These are phyloP conservation scores for Epichloe aotearoae DNA, from an alignment of 2,329 filamentous ascomycete genomes.

Conservation along the genomic window DNA sequence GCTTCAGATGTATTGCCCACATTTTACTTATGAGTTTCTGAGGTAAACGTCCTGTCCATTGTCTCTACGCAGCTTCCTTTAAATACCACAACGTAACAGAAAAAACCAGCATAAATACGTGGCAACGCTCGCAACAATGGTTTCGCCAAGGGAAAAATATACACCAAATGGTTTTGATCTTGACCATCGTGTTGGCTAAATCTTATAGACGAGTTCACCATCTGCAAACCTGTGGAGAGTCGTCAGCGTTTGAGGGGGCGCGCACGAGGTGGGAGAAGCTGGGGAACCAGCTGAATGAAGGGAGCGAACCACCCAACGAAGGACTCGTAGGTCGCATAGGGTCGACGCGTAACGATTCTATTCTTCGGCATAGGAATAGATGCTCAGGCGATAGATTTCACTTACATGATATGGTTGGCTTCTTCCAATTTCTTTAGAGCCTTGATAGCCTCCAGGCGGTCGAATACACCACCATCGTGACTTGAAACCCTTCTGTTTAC, in stretches of 20 bases:
- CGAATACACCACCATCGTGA: conserved; percentile 46
- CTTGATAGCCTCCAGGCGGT: conserved; percentile 56
- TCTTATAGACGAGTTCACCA: conserved; percentile 57
- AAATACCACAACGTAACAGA: background rate
- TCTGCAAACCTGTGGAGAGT: conserved; percentile 34
- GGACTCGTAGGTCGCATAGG: background rate
- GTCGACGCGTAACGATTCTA: background rate
- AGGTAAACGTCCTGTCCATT: background rate
- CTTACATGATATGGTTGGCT: conserved; percentile 85
- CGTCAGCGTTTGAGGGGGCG: conserved; percentile 9
- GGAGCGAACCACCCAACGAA: background rate
- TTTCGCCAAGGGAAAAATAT: background rate
- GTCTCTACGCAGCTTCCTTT: background rate
- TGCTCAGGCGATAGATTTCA: conserved; percentile 12
- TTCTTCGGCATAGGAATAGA: background rate
- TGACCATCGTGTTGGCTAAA: conserved; percentile 27
- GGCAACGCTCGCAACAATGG: background rate
- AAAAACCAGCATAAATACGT: background rate
- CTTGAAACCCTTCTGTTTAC: conserved; percentile 60
- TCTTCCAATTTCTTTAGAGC: conserved; percentile 71
- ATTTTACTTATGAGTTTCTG: background rate
- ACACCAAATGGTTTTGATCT: background rate
- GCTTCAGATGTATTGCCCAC: background rate
- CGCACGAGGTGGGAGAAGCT: background rate
- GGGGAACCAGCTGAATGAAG: background rate